Evolutionary conservation across 148 eudicot species (phyloP).

Genomic region (Hydrangea macrophylla): DNA sequence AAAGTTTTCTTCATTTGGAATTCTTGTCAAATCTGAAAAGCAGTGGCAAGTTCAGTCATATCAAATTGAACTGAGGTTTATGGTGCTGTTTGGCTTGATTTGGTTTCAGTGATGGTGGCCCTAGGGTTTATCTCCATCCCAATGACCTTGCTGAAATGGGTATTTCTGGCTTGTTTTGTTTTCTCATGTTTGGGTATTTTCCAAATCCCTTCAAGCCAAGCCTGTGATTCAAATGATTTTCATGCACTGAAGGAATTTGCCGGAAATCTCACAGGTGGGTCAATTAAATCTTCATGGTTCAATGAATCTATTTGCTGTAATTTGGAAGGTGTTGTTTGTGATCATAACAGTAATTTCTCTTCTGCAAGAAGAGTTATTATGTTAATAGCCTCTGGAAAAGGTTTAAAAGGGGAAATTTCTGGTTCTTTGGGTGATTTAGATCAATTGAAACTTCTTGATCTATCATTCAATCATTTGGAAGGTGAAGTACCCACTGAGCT

Average conservation of each 20-base stretch:
- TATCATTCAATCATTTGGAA: conserved; percentile 59
- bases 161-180: conserved; percentile 43
- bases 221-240: conserved; percentile 61
- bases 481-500: conserved; percentile 52
- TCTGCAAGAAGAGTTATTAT: conserved; percentile 37
- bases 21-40: conserved; percentile 15
- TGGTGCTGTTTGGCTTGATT: conserved; percentile 18
- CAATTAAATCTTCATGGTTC: conserved; percentile 47
- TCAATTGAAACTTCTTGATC: conserved; percentile 55
- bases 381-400: conserved; percentile 43
- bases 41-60: conserved; percentile 4
- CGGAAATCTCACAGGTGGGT: conserved; percentile 57
- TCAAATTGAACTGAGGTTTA: conserved; percentile 9
- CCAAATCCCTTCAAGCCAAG: conserved; percentile 37
- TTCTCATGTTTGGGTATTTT: conserved; percentile 33
- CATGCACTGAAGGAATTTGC: conserved; percentile 62
- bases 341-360: conserved; percentile 28
- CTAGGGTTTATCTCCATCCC: conserved; percentile 23
- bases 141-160: conserved; percentile 41
- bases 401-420: conserved; percentile 58
- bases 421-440: conserved; percentile 46
- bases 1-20: neutral
- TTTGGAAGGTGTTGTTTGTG: conserved; percentile 80
- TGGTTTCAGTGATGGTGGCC: conserved; percentile 25
- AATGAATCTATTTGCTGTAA: conserved; percentile 49